These are phyloP conservation scores for Fraxinus pennsylvanica DNA, from an alignment of 257 asterid genomes.

Conservation along the genomic window DNA sequence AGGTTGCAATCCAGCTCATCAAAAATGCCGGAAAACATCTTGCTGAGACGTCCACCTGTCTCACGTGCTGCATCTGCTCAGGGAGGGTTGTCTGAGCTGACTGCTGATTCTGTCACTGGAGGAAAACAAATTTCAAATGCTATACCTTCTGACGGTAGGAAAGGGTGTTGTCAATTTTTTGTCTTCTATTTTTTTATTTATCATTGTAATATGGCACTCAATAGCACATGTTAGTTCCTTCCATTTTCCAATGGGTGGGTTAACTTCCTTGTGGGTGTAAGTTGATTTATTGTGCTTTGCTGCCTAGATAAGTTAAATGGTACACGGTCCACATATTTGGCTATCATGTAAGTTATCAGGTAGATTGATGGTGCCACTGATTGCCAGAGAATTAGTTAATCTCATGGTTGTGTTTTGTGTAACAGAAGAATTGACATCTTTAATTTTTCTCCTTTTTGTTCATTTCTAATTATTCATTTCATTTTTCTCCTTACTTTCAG, in stretches of 20 bases:
- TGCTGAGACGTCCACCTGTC: slow-evolving; percentile 82
- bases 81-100: slow-evolving; percentile 61
- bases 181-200: background rate
- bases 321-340: background rate
- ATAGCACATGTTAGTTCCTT: background rate
- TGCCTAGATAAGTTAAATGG: too few relatives aligned
- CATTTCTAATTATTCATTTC: background rate
- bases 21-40: slow-evolving; percentile 66
- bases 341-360: background rate
- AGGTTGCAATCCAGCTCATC: slow-evolving; percentile 43
- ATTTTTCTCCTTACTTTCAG: slow-evolving; percentile 30
- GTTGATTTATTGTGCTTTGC: background rate
- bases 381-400: background rate
- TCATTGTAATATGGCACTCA: background rate
- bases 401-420: background rate
- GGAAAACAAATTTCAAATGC: slow-evolving; percentile 45
- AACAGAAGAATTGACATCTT: background rate
- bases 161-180: background rate
- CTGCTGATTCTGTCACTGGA: slow-evolving; percentile 43
- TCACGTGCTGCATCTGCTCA: slow-evolving; percentile 63
- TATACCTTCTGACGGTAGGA: slow-evolving; percentile 61
- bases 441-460: background rate
- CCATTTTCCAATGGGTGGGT: background rate
- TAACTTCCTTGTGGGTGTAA: background rate
- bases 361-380: background rate